Percentiles rank a stretch among this genome's conserved stretches.
phyloP scores from a whole-genome alignment of 305 asterid species.

The Fraxinus xanthoxyloides region DNA sequence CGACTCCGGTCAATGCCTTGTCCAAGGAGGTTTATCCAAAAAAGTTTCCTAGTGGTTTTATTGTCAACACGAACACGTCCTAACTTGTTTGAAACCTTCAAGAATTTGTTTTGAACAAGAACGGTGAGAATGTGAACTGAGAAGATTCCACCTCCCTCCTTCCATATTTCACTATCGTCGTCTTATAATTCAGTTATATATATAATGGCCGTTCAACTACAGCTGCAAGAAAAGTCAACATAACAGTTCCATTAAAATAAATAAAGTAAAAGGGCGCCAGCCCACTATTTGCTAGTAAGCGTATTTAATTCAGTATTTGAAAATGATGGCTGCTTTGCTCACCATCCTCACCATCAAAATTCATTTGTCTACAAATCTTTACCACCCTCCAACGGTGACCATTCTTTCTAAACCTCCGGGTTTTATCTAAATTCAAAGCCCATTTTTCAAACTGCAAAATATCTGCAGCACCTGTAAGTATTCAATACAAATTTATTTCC shows the following conservation, averaged over 20 bases:
- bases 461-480: not conserved
- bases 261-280: conserved; percentile 22
- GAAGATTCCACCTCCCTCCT: conserved; percentile 28
- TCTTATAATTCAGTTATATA: conserved; percentile 1
- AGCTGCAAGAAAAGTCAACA: conserved; percentile 39
- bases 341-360: conserved; percentile 26
- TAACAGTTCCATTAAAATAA: conserved; percentile 17
- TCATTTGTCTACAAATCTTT: conserved; percentile 23
- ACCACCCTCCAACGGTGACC: conserved; percentile 35
- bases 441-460: conserved; percentile 13
- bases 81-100: not conserved
- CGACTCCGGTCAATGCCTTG: too few species aligned
- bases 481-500: not conserved
- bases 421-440: conserved; percentile 26
- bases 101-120: not conserved
- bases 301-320: conserved; percentile 37
- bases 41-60: not conserved
- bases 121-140: conserved; percentile 41
- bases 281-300: conserved; percentile 26
- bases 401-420: not conserved
- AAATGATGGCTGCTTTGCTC: conserved; percentile 34
- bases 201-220: conserved; percentile 31
- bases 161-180: not conserved
- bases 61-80: not conserved
- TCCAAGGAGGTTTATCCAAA: not conserved